Conservation (phyloP, 2,329 filamentous ascomycete genomes). For the Monosporascus sp. region DNA sequence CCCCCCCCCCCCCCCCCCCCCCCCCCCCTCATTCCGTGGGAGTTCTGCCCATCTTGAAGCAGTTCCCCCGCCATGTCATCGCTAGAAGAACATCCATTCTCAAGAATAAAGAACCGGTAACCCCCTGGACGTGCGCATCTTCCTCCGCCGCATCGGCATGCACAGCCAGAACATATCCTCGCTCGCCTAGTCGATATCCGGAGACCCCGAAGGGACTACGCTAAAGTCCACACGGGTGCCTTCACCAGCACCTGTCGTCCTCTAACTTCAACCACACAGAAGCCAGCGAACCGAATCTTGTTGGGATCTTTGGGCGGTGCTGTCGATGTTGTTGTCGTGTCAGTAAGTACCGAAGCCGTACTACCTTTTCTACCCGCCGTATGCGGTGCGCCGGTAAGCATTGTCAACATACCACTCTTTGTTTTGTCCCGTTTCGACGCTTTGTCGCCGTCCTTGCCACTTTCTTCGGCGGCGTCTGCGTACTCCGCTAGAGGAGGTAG, state of each 20-base stretch:
- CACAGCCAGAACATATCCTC: too few relatives aligned
- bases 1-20: too few relatives aligned
- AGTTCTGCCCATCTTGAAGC: too few relatives aligned
- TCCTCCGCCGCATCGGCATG: too few relatives aligned
- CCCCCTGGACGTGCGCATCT: too few relatives aligned
- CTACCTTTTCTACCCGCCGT: conserved; percentile 28
- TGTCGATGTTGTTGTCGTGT: conserved; percentile 30
- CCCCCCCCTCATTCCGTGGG: too few relatives aligned
- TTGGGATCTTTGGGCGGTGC: conserved; percentile 38
- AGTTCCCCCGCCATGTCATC: too few relatives aligned
- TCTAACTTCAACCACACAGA: conserved; percentile 68
- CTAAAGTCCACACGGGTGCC: conserved; percentile 65
- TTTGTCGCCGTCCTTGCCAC: conserved; percentile 34
- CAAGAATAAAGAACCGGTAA: too few relatives aligned
- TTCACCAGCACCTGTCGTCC: conserved; percentile 71
- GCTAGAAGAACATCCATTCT: too few relatives aligned
- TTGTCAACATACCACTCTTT: conserved; percentile 43
- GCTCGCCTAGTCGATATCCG: too few relatives aligned
- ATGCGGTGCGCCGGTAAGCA: conserved; percentile 23
- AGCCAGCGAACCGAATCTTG: conserved; percentile 70
- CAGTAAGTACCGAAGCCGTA: conserved; percentile 34
- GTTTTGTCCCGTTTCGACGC: conserved; percentile 34
- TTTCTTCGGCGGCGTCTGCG: conserved; percentile 32
- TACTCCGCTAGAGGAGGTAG: conserved; percentile 53
- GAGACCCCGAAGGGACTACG: not conserved